Percentiles rank a stretch among this genome's conserved stretches.
Conservation (phyloP, 768 basidiomycete genomes). For the Auricularia cornea region DNA sequence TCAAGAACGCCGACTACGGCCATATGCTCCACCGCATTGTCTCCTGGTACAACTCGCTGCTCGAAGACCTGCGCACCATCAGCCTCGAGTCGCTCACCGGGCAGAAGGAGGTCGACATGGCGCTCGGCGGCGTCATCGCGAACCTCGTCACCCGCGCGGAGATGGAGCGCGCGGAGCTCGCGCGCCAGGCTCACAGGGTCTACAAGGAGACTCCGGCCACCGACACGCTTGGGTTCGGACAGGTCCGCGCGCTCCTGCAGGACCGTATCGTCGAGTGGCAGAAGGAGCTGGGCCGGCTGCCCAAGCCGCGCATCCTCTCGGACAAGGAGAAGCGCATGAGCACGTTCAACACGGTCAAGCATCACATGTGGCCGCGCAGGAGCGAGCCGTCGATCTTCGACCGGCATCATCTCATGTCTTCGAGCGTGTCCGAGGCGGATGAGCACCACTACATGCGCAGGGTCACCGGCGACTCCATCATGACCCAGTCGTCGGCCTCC, state of each 20-base stretch:
- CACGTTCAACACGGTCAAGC: slow-evolving; percentile 17
- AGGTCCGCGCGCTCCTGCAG: slow-evolving; percentile 78
- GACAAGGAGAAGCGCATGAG: slow-evolving; percentile 40
- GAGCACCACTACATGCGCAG: slow-evolving; percentile 41
- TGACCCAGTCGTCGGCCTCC: slow-evolving; percentile 31
- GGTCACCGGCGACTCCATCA: slow-evolving; percentile 45
- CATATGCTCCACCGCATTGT: slow-evolving; percentile 62
- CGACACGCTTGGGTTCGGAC: slow-evolving; percentile 82
- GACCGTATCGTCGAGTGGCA: slow-evolving; percentile 97
- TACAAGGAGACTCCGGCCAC: slow-evolving; percentile 74
- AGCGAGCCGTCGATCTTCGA: slow-evolving; percentile 51
- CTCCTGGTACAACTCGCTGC: slow-evolving; percentile 64
- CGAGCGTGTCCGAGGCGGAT: slow-evolving; percentile 68
- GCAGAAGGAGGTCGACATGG: slow-evolving; percentile 61
- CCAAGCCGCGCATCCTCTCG: slow-evolving; percentile 53
- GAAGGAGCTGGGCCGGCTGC: slow-evolving; percentile 79
- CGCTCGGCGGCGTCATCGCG: slow-evolving; percentile 55
- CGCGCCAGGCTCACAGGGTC: slow-evolving; percentile 61
- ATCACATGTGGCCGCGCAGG: slow-evolving; percentile 62
- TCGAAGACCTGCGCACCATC: slow-evolving; percentile 69
- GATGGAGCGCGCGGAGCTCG: slow-evolving; percentile 56
- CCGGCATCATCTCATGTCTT: slow-evolving; percentile 47
- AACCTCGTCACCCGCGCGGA: slow-evolving; percentile 65
- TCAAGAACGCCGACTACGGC: slow-evolving; percentile 90
- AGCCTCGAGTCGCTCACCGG: slow-evolving; percentile 73